These are phyloP conservation scores for Suillus variegatus DNA, from an alignment of 768 basidiomycete genomes.

Conservation along the genomic window DNA sequence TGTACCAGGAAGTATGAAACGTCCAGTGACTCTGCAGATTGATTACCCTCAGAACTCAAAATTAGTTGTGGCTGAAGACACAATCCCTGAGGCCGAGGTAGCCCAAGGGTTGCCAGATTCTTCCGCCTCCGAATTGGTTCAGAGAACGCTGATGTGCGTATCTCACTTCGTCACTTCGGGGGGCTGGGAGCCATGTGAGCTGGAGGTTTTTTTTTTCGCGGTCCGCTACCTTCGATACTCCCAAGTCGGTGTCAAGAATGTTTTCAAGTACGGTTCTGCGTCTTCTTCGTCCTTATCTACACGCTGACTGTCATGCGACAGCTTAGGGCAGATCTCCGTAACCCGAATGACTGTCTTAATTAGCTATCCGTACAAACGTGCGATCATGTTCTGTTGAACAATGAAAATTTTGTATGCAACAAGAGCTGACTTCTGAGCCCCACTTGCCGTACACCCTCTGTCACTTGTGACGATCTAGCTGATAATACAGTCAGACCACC, in stretches of 20 bases:
- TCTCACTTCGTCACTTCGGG: background rate
- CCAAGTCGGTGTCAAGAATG: background rate
- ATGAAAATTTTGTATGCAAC: conserved; percentile 8
- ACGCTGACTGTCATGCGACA: conserved; percentile 13
- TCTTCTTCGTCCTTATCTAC: conserved; percentile 11
- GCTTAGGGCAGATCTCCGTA: background rate
- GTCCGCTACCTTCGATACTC: background rate
- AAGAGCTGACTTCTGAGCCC: background rate
- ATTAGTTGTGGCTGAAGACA: background rate
- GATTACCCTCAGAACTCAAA: background rate
- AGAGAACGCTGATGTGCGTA: background rate
- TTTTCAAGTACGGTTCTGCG: background rate
- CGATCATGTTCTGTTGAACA: background rate
- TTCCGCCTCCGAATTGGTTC: background rate
- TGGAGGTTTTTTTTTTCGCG: background rate
- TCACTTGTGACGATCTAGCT: background rate
- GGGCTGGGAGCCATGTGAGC: no score
- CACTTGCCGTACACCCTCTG: background rate
- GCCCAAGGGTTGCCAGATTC: background rate
- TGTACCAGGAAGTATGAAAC: background rate
- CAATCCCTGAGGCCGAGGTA: background rate
- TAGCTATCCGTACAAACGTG: conserved; percentile 3
- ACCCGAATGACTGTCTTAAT: background rate
- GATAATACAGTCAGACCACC: background rate
- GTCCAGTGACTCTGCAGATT: background rate